These are phyloP conservation scores for Ceratocystis eucalypticola DNA, from an alignment of 2,329 filamentous ascomycete species.

Conservation along the genomic window DNA sequence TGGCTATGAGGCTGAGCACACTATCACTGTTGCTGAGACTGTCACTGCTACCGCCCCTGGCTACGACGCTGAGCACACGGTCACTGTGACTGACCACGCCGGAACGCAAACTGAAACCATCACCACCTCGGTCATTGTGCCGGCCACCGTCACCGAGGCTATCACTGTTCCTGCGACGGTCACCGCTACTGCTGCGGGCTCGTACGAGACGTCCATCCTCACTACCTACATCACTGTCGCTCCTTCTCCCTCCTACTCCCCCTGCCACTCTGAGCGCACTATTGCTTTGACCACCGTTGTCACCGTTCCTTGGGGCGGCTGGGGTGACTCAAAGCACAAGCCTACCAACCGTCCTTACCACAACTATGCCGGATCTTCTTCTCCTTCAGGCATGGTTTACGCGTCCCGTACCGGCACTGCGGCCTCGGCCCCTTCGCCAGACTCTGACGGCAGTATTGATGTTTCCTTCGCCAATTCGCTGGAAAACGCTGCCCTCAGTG, in stretches of 20 bases:
- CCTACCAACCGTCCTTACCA: constrained; percentile 4
- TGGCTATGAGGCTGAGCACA: constrained; percentile 29
- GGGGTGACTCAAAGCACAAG: constrained; percentile 8
- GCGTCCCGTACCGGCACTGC: background rate
- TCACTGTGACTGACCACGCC: constrained; percentile 8
- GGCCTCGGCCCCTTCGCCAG: background rate
- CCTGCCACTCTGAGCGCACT: constrained; percentile 14
- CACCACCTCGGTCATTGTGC: constrained; percentile 13
- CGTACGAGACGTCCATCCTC: constrained; percentile 12
- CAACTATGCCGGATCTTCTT: background rate
- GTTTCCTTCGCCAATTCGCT: constrained; percentile 14
- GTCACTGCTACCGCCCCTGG: constrained; percentile 25
- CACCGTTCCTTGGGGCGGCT: constrained; percentile 13
- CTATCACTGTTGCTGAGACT: constrained; percentile 27
- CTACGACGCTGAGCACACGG: constrained; percentile 26
- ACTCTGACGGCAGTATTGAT: background rate
- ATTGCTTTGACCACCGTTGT: constrained; percentile 18
- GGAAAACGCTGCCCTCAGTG: constrained; percentile 16
- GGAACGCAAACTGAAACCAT: constrained; percentile 13
- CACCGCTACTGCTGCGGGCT: constrained; percentile 14
- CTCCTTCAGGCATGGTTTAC: background rate
- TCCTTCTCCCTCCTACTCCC: constrained; percentile 8
- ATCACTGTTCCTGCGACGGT: constrained; percentile 16
- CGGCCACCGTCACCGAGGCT: constrained; percentile 15
- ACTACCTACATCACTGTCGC: constrained; percentile 18